Conservation (phyloP, 2,329 filamentous ascomycete species). For the Colletotrichum plurivorum region DNA sequence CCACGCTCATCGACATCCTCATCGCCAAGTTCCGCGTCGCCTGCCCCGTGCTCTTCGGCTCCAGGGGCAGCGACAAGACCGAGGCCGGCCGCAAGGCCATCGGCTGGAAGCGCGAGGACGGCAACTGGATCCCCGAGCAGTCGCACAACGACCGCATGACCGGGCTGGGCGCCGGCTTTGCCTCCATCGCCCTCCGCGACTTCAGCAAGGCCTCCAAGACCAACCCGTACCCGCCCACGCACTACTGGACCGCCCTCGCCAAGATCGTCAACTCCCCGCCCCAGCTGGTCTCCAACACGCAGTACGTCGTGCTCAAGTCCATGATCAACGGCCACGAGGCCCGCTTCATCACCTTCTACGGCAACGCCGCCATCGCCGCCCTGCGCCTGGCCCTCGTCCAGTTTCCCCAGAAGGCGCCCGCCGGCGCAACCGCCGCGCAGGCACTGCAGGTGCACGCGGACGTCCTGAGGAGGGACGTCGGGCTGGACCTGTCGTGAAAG, state of each 20-base stretch:
- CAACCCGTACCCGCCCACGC: slow-evolving; percentile 82
- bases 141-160: slow-evolving; percentile 87
- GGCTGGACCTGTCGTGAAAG: slow-evolving; percentile 57
- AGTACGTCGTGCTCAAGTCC: slow-evolving; percentile 77
- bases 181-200: slow-evolving; percentile 85
- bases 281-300: slow-evolving; percentile 78
- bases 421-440: slow-evolving; percentile 63
- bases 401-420: slow-evolving; percentile 71
- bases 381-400: slow-evolving; percentile 80
- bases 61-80: slow-evolving; percentile 82
- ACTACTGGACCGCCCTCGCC: slow-evolving; percentile 88
- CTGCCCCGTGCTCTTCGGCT: slow-evolving; percentile 89
- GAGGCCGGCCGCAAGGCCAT: slow-evolving; percentile 75
- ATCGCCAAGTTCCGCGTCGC: slow-evolving; percentile 86
- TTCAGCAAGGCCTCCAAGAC: slow-evolving; percentile 78
- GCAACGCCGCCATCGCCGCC: slow-evolving; percentile 79
- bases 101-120: slow-evolving; percentile 78
- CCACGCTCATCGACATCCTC: slow-evolving; percentile 84
- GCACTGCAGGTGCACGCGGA: slow-evolving; percentile 68
- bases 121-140: slow-evolving; percentile 76
- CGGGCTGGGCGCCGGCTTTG: slow-evolving; percentile 87
- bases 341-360: slow-evolving; percentile 86
- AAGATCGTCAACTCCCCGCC: slow-evolving; percentile 82
- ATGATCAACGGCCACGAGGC: slow-evolving; percentile 82
- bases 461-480: slow-evolving; percentile 64